Conservation (phyloP, 2,329 filamentous ascomycete species). For the Colletotrichum lentis region DNA sequence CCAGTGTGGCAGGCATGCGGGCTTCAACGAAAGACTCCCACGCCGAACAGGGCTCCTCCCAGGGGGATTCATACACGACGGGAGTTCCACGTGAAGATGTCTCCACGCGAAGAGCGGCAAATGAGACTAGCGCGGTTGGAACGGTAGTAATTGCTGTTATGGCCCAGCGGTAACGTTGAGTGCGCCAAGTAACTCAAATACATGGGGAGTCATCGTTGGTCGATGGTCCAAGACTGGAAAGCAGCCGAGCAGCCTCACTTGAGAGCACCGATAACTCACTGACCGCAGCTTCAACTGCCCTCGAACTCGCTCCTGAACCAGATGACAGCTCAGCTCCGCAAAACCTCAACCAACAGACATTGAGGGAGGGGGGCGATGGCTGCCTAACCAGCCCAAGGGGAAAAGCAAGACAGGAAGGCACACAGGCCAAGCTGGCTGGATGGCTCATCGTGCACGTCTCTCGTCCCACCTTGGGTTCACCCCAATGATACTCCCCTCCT, state of each 20-base stretch:
- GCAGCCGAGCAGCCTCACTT: neutral
- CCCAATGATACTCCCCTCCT: neutral
- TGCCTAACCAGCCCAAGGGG: constrained; percentile 2
- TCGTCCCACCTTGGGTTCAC: constrained; percentile 22
- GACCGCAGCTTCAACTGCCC: neutral
- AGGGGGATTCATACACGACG: constrained; percentile 5
- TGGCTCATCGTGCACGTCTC: constrained; percentile 17
- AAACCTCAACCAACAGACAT: neutral
- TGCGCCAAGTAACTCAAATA: constrained; percentile 17
- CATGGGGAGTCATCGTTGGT: constrained; percentile 7
- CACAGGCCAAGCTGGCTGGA: neutral
- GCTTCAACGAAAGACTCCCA: neutral
- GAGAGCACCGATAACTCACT: neutral
- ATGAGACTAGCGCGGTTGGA: constrained; percentile 25
- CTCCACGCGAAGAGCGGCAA: constrained; percentile 25
- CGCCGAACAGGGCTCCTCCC: constrained; percentile 20
- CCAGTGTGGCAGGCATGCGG: constrained; percentile 11
- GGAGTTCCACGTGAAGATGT: constrained; percentile 34
- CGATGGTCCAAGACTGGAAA: neutral
- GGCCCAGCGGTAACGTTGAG: neutral
- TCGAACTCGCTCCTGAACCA: neutral
- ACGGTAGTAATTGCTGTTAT: constrained; percentile 23
- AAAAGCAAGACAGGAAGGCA: neutral
- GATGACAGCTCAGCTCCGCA: neutral
- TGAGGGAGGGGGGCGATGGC: neutral